Evolutionary conservation across 1,284 basidiomycete species (phyloP).

Genomic region (Ceraceosorus guamensis): DNA sequence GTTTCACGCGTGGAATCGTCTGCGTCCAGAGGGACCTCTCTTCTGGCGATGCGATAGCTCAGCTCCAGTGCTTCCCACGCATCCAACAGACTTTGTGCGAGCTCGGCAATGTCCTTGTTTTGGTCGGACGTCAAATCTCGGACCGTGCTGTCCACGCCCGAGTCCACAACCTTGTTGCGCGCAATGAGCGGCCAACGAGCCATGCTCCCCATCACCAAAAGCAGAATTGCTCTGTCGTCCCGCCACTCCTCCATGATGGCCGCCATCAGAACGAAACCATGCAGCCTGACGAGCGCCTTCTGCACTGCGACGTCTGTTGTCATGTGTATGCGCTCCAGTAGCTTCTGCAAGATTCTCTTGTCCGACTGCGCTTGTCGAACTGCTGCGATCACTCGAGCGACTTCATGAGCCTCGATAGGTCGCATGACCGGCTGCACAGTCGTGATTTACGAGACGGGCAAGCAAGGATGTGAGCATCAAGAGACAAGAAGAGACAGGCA

Average conservation of each 20-base stretch:
- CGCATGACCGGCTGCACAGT: slow-evolving; percentile 56
- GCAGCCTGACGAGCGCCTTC: slow-evolving; percentile 80
- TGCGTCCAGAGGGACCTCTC: slow-evolving; percentile 52
- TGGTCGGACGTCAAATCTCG: slow-evolving; percentile 12
- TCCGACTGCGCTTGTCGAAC: slow-evolving; percentile 77
- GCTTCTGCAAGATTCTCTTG: slow-evolving; percentile 70
- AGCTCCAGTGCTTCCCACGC: slow-evolving; percentile 69
- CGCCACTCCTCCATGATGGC: slow-evolving; percentile 74
- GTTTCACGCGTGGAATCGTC: slow-evolving; percentile 45
- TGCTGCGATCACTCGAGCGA: slow-evolving; percentile 83
- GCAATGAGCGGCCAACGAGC: slow-evolving; percentile 70
- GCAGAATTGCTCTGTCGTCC: slow-evolving; percentile 65
- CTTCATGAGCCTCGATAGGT: slow-evolving; percentile 69
- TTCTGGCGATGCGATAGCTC: slow-evolving; percentile 66
- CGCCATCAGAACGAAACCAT: slow-evolving; percentile 87
- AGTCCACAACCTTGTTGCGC: slow-evolving; percentile 79
- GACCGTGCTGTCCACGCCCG: slow-evolving; percentile 52
- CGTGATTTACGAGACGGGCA: background rate
- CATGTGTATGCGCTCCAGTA: slow-evolving; percentile 81
- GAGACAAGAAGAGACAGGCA: background rate
- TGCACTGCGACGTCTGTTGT: slow-evolving; percentile 73
- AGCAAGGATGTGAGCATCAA: too few species aligned
- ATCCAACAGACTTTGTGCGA: slow-evolving; percentile 57
- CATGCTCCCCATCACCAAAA: slow-evolving; percentile 54
- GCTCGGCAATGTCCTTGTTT: slow-evolving; percentile 15